phyloP scores from a whole-genome alignment of 441 rosid genomes.

The Capsella rubella region DNA sequence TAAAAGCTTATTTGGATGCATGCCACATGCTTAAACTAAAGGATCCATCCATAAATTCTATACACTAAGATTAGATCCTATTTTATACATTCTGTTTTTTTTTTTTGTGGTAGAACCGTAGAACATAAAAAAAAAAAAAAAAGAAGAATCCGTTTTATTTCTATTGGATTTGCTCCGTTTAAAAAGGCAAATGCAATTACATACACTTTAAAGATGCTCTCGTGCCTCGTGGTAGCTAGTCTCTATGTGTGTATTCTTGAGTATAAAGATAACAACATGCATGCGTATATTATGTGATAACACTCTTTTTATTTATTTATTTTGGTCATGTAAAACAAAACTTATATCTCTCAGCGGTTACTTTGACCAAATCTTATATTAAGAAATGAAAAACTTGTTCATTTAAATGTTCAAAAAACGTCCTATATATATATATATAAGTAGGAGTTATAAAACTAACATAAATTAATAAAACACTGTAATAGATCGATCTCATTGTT shows the following conservation, averaged over 20 bases:
- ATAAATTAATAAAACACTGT: neutral
- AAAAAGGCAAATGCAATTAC: neutral
- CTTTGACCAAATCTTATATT: conserved; percentile 12
- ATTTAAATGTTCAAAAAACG: neutral
- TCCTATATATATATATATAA: neutral
- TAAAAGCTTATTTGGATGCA: conserved; percentile 13
- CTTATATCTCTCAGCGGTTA: conserved; percentile 12
- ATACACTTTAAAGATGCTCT: conserved; percentile 6
- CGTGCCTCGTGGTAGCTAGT: neutral
- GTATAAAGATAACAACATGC: neutral
- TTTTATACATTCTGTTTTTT: conserved; percentile 7
- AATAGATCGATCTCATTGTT: conserved; percentile 24
- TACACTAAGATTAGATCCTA: neutral
- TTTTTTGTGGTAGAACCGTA: neutral
- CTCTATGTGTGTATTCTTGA: no score
- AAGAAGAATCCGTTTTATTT: conserved; percentile 1
- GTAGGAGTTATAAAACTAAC: neutral
- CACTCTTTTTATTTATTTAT: neutral
- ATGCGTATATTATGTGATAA: neutral
- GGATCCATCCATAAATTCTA: conserved; percentile 19
- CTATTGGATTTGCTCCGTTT: conserved; percentile 22
- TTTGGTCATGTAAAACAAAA: conserved; percentile 3
- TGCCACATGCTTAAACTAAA: conserved; percentile 26
- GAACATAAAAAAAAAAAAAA: no score
- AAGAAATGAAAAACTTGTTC: neutral